Conservation (phyloP, 352 stramenopile species). For the Thalassiosira mediterranea region DNA sequence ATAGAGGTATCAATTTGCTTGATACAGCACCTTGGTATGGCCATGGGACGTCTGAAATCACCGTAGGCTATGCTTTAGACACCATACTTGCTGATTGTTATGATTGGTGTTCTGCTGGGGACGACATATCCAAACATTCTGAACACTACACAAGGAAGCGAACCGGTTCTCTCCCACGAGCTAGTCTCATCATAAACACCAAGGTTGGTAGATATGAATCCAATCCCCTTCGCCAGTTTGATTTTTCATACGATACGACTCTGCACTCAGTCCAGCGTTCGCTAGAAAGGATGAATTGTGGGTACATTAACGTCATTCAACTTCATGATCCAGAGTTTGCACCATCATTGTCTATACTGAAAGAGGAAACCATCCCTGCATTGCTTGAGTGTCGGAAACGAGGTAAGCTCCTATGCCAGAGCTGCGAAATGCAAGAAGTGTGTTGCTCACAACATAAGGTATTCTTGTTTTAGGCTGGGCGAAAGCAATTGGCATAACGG, state of each 20-base stretch:
- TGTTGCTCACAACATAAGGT: no score
- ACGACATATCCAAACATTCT: not conserved
- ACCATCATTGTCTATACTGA: conserved; percentile 66
- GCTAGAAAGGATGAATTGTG: conserved; percentile 77
- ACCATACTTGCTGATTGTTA: conserved; percentile 42
- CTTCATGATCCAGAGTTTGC: conserved; percentile 88
- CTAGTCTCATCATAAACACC: conserved; percentile 81
- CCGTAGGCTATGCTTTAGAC: conserved; percentile 84
- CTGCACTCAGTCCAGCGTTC: conserved; percentile 77
- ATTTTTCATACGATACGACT: conserved; percentile 85
- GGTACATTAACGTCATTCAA: conserved; percentile 86
- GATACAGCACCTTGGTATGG: conserved; percentile 88
- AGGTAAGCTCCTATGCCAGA: no score
- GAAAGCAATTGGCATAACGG: conserved; percentile 83
- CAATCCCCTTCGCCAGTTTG: conserved; percentile 82
- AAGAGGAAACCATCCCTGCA: conserved; percentile 83
- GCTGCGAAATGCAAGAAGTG: no score
- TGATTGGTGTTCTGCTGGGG: conserved; percentile 5
- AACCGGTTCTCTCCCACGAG: conserved; percentile 49
- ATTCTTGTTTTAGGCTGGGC: no score
- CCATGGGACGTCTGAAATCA: conserved; percentile 81
- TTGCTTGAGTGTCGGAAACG: conserved; percentile 66
- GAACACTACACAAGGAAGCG: conserved; percentile 24
- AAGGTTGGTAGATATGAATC: conserved; percentile 85
- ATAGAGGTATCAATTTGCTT: conserved; percentile 77